phyloP scores from a whole-genome alignment of 306 rosid species.

The Vachellia pachyceras region DNA sequence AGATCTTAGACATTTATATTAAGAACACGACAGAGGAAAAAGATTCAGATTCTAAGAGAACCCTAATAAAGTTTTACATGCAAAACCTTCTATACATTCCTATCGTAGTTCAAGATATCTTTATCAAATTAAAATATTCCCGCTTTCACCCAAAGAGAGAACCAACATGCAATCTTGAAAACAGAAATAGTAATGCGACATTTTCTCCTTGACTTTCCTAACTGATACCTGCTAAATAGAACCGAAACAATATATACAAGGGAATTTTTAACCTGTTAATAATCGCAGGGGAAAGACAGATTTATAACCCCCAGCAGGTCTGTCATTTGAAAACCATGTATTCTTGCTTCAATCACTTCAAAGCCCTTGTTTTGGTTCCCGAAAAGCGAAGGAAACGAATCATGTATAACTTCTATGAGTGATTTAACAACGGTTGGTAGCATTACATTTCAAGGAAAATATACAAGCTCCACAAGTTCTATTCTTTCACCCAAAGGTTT shows the following conservation, averaged over 20 bases:
- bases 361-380: background rate
- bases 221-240: background rate
- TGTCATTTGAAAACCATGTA: slow-evolving; percentile 1
- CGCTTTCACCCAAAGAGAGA: background rate
- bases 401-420: background rate
- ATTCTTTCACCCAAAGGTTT: slow-evolving; percentile 1
- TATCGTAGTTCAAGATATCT: background rate
- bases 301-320: background rate
- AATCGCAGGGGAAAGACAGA: background rate
- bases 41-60: background rate
- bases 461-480: background rate
- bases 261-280: background rate
- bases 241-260: background rate
- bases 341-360: slow-evolving; percentile 7
- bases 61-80: background rate
- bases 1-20: background rate
- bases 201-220: background rate
- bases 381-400: background rate
- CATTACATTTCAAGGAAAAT: background rate
- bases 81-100: background rate
- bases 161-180: slow-evolving; percentile 14
- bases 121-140: background rate
- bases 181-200: background rate
- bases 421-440: background rate
- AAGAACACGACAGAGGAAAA: slow-evolving; percentile 3